Conservation (phyloP, 495 filamentous ascomycete species). For the Letharia columbiana region DNA sequence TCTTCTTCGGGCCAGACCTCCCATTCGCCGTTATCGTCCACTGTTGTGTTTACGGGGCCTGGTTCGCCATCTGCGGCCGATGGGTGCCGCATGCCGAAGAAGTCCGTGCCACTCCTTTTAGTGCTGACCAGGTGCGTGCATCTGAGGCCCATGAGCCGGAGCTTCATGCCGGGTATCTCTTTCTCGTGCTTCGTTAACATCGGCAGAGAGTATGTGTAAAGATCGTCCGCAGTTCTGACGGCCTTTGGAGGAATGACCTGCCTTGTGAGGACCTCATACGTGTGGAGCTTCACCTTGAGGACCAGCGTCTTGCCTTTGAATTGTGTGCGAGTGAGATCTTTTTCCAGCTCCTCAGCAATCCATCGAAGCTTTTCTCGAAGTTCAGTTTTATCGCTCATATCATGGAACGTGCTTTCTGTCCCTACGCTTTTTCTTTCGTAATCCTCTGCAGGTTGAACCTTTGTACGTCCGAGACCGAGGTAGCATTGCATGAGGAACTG, state of each 20-base stretch:
- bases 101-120: conserved; percentile 66
- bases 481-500: conserved; percentile 78
- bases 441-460: conserved; percentile 76
- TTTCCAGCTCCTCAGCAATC: conserved; percentile 80
- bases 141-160: conserved; percentile 82
- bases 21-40: conserved; percentile 40
- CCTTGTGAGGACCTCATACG: conserved; percentile 81
- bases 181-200: conserved; percentile 81
- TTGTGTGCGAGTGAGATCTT: conserved; percentile 68
- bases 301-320: conserved; percentile 85
- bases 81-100: conserved; percentile 55
- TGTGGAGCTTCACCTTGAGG: conserved; percentile 89
- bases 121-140: conserved; percentile 81
- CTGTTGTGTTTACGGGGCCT: background rate
- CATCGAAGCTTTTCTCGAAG: conserved; percentile 68
- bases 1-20: conserved; percentile 62
- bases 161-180: conserved; percentile 70
- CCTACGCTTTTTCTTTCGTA: conserved; percentile 91
- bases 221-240: conserved; percentile 63
- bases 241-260: conserved; percentile 69
- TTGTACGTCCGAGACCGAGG: conserved; percentile 82
- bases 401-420: conserved; percentile 86
- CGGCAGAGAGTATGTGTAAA: conserved; percentile 72
- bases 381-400: conserved; percentile 58
- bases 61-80: background rate